A percentile compares a stretch with the other conserved stretches of the same genome.
Conservation (phyloP, 1,139 yeast genomes). For the Hansenula sp. region DNA sequence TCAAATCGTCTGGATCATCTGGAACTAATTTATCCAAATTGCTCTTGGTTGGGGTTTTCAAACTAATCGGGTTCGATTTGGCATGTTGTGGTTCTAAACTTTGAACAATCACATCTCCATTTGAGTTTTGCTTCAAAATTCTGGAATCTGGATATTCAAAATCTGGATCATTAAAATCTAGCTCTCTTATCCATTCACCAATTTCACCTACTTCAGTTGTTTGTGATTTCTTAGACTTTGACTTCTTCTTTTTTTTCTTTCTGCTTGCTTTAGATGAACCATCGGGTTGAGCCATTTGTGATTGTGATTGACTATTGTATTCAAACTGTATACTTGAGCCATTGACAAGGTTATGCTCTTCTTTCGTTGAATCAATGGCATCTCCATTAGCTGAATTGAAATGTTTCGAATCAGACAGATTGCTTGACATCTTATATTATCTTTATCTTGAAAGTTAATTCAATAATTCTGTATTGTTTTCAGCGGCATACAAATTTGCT, state of each 20-base stretch:
- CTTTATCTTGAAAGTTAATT: too few species aligned
- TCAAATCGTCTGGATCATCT: constrained; percentile 43
- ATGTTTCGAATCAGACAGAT: too few species aligned
- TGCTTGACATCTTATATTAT: background rate
- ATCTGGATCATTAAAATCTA: constrained; percentile 44
- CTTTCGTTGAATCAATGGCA: constrained; percentile 7
- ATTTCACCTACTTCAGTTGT: constrained; percentile 24
- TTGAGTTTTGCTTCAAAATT: constrained; percentile 66
- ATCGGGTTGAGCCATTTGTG: background rate
- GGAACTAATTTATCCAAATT: constrained; percentile 8
- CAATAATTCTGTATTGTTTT: too few species aligned
- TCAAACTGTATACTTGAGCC: constrained; percentile 65
- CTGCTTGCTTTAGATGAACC: constrained; percentile 3
- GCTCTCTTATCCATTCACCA: constrained; percentile 25
- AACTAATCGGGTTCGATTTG: constrained; percentile 1
- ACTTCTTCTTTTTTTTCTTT: constrained; percentile 30
- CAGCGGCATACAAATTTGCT: too few species aligned
- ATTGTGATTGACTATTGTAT: constrained; percentile 27
- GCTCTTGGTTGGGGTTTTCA: constrained; percentile 1
- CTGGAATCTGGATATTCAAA: constrained; percentile 71
- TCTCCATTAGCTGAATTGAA: background rate
- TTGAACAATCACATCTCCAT: constrained; percentile 69
- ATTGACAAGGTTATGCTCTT: constrained; percentile 30
- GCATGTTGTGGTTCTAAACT: constrained; percentile 22
- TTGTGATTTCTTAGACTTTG: constrained; percentile 30